phyloP scores from a whole-genome alignment of 345 rosid species.

The Acer campestre region DNA sequence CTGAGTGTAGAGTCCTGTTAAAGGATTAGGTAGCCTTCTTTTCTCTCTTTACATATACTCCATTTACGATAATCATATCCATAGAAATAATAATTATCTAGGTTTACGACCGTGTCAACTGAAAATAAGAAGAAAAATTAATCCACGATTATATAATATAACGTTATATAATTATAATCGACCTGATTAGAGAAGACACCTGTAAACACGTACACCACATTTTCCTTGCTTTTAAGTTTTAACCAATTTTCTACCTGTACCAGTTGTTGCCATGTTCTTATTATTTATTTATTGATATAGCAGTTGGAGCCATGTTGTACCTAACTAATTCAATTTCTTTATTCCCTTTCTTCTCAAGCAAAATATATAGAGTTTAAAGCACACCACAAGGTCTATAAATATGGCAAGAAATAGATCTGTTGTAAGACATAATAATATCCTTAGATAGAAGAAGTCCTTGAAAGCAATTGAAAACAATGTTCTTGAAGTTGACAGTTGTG shows the following conservation, averaged over 20 bases:
- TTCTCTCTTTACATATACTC: conserved; percentile 15
- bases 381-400: conserved; percentile 6
- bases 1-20: conserved; percentile 4
- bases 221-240: no score
- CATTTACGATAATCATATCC: conserved; percentile 11
- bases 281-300: no score
- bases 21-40: conserved; percentile 5
- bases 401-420: no score
- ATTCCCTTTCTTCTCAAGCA: conserved; percentile 32
- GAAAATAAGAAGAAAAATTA: no score
- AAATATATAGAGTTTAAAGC: not conserved
- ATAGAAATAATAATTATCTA: no score
- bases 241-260: not conserved
- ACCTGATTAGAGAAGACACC: no score
- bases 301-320: conserved; percentile 3
- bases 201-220: no score
- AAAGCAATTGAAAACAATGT: conserved; percentile 21
- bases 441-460: not conserved
- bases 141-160: no score
- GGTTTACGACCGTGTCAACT: no score
- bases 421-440: not conserved
- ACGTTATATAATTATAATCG: no score
- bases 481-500: conserved; percentile 14
- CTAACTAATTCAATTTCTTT: conserved; percentile 30
- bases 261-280: not conserved